Conservation (phyloP, 169 alveolate genomes). For the Eimeria brunetti region DNA sequence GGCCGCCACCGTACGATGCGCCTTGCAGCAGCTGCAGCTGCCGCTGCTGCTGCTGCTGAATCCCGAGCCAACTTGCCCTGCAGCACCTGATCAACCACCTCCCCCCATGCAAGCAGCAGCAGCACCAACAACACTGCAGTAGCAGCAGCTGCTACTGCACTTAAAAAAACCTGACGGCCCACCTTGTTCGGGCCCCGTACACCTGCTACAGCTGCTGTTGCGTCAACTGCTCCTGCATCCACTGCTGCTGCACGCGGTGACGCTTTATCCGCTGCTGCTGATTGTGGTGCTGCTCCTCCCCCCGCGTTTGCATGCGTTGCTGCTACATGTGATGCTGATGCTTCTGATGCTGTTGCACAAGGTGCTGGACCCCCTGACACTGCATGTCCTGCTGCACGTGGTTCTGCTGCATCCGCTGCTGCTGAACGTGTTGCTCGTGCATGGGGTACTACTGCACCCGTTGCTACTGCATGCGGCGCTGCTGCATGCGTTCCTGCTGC, state of each 20-base stretch:
- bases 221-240: not conserved
- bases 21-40: slow-evolving; percentile 12
- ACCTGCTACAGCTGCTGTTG: not conserved
- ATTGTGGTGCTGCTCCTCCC: too few relatives aligned
- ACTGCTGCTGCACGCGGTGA: not conserved
- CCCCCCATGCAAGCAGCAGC: slow-evolving; percentile 23
- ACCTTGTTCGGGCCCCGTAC: not conserved
- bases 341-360: not conserved
- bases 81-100: not conserved
- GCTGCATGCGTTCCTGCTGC: not conserved
- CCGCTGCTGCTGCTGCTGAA: slow-evolving; percentile 5
- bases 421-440: too few relatives aligned
- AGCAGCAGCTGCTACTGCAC: slow-evolving; percentile 32
- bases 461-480: not conserved
- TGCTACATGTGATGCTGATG: slow-evolving; percentile 12
- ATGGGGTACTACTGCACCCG: not conserved
- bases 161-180: not conserved
- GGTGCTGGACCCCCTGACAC: not conserved
- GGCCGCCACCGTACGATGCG: not conserved
- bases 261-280: slow-evolving; percentile 3
- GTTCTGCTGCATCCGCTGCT: not conserved
- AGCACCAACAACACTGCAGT: not conserved
- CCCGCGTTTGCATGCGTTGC: not conserved
- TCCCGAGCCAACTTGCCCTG: not conserved
- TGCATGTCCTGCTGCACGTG: not conserved